Base-by-base conservation (phyloP, 1,284 basidiomycete genomes). In the Tetrapyrgos nigripes region DNA sequence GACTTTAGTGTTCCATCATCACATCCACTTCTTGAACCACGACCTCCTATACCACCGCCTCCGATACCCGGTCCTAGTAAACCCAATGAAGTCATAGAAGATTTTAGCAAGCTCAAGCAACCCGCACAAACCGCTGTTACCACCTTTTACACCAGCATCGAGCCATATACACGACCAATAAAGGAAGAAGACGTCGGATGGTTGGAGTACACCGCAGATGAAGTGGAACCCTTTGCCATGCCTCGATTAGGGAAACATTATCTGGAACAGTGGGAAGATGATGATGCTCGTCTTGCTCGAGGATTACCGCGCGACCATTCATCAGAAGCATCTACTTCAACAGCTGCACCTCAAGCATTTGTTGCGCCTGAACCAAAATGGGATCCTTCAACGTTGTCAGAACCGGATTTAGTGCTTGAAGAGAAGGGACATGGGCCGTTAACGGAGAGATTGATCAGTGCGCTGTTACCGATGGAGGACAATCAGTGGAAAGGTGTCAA, bases 151-250 rank as follows among this genome's bases (percentile, higher is more conserved):
- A 79, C 88, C 31, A 91, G 87, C 67, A 84, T 96, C 48, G 94
- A 97, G 68, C 90, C 92, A 14, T 97, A 92, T 80, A 79, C 94
- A 65, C 87, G 94, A 45, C 84, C 85, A 40, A 86, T 96, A 54
- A 89, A 90, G 59, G 94, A 97, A 74, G 95, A 96, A 72, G 95
- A 97, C 68, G 77, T 97, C 29, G 95, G 95, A 4, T 94, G 94
- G 74, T 81, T 97, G 59, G 90, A 92, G 62, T 91, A 91, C 69
- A 88, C 88, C n/a, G 89, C 84, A 19, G 96, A 97, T 67, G 94
- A 97, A 59, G 81, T 92, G 5, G 92, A 94, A 60, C 89, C 93
- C 0, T 97, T 88, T 68, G 78, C 93, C 44, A 86, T 97, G 75
- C 96, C 96, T 6, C 86, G 90, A 58, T 82, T 97, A 1, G 97